Base-by-base conservation (phyloP, 2,329 filamentous ascomycete species). In the Zasmidium cellare region DNA sequence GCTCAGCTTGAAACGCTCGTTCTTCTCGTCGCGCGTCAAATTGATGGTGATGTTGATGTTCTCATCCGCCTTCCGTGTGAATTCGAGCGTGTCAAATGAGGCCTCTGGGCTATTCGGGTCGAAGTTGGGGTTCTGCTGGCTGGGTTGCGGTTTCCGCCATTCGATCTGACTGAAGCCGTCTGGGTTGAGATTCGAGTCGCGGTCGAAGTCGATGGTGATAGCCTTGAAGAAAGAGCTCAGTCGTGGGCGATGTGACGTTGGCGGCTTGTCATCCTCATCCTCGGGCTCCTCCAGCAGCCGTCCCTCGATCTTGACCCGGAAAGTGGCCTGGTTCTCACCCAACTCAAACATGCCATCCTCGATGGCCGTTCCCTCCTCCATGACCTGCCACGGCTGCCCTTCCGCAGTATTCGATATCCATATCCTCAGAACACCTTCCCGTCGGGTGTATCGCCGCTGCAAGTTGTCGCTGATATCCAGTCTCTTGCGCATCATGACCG, bases 391-490 rank as follows among this genome's bases (percentile, higher is more conserved):
- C 28, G 89, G 87, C 76, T 99, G 94, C 70, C 94, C 91, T 74
- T 97, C 91, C 31, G 88, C 91, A 1, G 92, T 96, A 75, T 99
- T 99, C 69, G 87, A 92, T 69, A 99, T 87, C 92, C 92, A 97
- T 63, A 99, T 84, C 61, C 93, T 89, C 75, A 99, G 81, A 2
- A 91, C 96, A 71, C 88, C 90, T 74, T 88, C 89, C 14, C 69
- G 57, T 38, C 67, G 58, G 28, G 66, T 66, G 57, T 71, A 72
- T 25, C 67, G 56, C 65, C 90, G 85, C 84, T 90, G 94, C 59
- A 86, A 81, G 60, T 87, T 88, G 72, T 97, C 93, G 62, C 91
- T 85, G 62, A 97, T 88, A 72, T 99, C 94, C 61, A 99, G 79
- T 61, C 92, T 84, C 80, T 99, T 99, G 71, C 93, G 87, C 74